Evolutionary conservation across 805 yeast genomes (phyloP), one percentile per base, ranked within the genome.

Genomic region (Helenozyma rhizophorensis): DNA sequence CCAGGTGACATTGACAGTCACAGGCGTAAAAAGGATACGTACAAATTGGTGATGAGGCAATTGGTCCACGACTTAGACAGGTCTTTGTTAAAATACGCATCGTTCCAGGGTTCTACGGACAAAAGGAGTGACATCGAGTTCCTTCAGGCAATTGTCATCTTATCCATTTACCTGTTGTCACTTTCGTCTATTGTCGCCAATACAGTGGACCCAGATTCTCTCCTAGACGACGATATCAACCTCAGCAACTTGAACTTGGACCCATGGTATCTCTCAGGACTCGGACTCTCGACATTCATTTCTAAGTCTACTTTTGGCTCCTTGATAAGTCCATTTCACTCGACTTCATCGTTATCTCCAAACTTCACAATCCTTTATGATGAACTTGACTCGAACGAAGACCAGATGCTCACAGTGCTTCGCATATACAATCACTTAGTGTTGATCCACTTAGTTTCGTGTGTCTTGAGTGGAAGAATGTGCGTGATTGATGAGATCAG

Each of bases 391-490:
- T 42, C 57, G 4, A 68, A 64, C 23, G 78, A 72, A 36, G 68
- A 70, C 40, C 76, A 71, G 42, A 68, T 69, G 31, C 56, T 79
- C 25, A 72, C 84, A 1, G 62, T 75, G 4, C 71, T 76, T 42
- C 62, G 93, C 27, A 68, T 83, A 7, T 81, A 85, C 75, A 84
- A 83, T 54, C 88, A 82, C 42, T 60, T 84, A 34, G 71, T 79
- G 17, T 59, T 83, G 32, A 81, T 74, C 3, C 93, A 84, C 47
- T 48, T 83, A 36, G 74, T 76, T n/a, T 71, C 75, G 48, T 77
- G 86, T 45, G 68, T 80, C 9, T 66, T 78, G 43, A 70, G 80
- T 2, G 90, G 90, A 8, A 54, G 88, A 46, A 66, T 69, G 74
- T 72, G 80, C 53, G 56, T 78, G 16, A 54, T 82, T 6, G 86